Percentiles rank a stretch among this genome's conserved stretches.
phyloP scores from a whole-genome alignment of 73 alveolate genomes.

The Paramecium sonneborni region DNA sequence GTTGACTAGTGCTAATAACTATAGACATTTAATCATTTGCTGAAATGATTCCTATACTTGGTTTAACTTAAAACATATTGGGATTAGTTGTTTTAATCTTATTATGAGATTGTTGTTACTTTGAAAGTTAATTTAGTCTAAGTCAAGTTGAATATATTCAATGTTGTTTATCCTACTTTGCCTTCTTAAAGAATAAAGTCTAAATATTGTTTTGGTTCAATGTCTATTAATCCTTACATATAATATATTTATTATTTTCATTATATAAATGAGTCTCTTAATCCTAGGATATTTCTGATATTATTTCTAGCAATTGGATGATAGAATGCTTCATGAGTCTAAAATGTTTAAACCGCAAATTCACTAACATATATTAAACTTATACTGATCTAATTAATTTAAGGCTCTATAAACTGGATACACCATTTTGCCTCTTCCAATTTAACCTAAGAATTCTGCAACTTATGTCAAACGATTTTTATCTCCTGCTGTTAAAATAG shows the following conservation, averaged over 20 bases:
- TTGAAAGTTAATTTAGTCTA: neutral
- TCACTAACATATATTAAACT: neutral
- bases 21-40: neutral
- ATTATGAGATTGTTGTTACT: neutral
- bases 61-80: neutral
- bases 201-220: neutral
- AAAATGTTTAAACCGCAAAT: neutral
- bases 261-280: neutral
- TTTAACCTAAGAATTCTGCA: neutral
- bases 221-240: constrained; percentile 16
- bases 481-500: neutral
- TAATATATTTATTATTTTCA: neutral
- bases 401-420: constrained; percentile 43
- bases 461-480: neutral
- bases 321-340: neutral
- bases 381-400: neutral
- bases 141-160: neutral
- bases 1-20: neutral
- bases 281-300: neutral
- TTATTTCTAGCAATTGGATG: constrained; percentile 40
- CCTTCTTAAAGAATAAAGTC: neutral
- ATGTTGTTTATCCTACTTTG: neutral
- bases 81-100: neutral
- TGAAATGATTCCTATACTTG: neutral
- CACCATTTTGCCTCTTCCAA: constrained; percentile 40